Evolutionary conservation across 2,329 filamentous ascomycete species (phyloP).

Genomic region (Colletotrichum shisoi): DNA sequence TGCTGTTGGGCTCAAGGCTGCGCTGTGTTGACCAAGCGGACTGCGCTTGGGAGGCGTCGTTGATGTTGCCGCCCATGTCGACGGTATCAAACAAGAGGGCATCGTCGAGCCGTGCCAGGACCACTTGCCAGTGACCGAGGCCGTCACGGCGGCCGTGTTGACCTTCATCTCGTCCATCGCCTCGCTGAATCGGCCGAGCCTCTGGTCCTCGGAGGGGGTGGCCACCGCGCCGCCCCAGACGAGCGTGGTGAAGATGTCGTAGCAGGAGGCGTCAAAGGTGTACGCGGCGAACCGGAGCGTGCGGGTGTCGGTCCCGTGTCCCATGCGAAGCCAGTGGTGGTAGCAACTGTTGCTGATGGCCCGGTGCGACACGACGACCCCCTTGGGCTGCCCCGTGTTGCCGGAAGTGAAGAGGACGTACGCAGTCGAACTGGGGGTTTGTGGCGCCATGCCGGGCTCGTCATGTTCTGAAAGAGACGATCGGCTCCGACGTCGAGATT

Average conservation of each 20-base stretch:
- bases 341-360: conserved; percentile 39
- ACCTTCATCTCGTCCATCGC: conserved; percentile 46
- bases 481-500: background rate
- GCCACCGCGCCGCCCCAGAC: conserved; percentile 49
- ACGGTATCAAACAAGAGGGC: background rate
- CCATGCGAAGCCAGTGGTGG: background rate
- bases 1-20: background rate
- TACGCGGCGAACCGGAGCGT: conserved; percentile 59
- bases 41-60: background rate
- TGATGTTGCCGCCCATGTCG: background rate
- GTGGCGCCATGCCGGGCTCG: no score
- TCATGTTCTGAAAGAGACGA: background rate
- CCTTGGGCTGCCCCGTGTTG: conserved; percentile 58
- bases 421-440: conserved; percentile 20
- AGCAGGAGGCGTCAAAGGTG: conserved; percentile 62
- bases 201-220: conserved; percentile 47
- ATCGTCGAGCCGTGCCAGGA: background rate
- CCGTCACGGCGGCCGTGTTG: background rate
- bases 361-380: conserved; percentile 49
- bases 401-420: conserved; percentile 52
- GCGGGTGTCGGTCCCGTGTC: background rate
- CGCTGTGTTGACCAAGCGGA: background rate
- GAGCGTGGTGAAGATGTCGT: conserved; percentile 51
- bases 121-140: background rate
- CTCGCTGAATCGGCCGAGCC: conserved; percentile 41